Evolutionary conservation across 441 rosid genomes (phyloP).

Genomic region (Mallotus repandus): DNA sequence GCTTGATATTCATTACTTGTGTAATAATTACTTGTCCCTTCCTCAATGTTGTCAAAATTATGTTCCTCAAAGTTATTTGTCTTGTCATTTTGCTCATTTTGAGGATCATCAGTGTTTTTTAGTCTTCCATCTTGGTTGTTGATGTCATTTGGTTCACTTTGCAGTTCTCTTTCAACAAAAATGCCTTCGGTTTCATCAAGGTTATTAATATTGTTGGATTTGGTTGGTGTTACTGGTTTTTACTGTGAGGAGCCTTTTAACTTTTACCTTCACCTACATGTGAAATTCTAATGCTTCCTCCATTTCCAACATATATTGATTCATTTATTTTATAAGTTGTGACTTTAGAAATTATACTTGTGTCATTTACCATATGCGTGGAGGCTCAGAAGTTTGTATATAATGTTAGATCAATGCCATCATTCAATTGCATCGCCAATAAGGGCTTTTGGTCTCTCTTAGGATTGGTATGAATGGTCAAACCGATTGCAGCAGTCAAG

Average conservation of each 20-base stretch:
- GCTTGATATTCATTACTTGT: not conserved
- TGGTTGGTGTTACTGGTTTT: too few relatives aligned
- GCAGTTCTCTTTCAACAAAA: too few relatives aligned
- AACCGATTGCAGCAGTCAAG: constrained; percentile 1
- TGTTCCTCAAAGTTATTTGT: not conserved
- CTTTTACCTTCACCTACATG: too few relatives aligned
- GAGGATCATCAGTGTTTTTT: not conserved
- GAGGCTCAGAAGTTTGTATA: not conserved
- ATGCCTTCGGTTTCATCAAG: too few relatives aligned
- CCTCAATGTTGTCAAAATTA: not conserved
- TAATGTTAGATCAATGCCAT: not conserved
- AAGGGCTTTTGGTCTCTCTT: not conserved
- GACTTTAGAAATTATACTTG: not conserved
- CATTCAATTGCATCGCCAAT: not conserved
- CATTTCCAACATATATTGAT: not conserved
- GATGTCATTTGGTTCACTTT: too few relatives aligned
- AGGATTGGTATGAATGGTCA: constrained; percentile 1
- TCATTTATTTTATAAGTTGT: not conserved
- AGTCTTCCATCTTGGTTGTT: not conserved
- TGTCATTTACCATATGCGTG: not conserved
- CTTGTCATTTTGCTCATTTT: too few relatives aligned
- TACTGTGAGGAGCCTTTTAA: too few relatives aligned
- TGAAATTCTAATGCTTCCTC: too few relatives aligned
- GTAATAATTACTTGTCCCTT: not conserved
- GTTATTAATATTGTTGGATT: too few relatives aligned